These are phyloP conservation scores for Furcasterigmium furcatum DNA, from an alignment of 2,329 filamentous ascomycete species.

Conservation along the genomic window DNA sequence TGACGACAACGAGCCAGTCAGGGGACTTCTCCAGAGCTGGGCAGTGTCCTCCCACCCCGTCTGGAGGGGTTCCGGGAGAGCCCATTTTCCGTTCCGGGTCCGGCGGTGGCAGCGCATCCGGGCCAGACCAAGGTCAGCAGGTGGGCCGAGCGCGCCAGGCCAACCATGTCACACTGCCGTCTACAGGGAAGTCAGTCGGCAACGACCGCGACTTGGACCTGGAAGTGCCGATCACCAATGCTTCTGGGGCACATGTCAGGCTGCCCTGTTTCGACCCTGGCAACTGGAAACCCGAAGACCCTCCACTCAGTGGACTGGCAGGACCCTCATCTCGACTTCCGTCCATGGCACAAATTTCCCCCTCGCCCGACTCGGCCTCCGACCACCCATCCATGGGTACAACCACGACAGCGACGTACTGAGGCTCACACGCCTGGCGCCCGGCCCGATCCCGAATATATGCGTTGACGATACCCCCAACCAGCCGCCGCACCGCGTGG, in stretches of 20 bases:
- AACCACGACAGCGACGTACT: background rate
- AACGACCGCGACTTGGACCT: too few relatives aligned
- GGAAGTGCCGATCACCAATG: background rate
- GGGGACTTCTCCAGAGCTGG: too few relatives aligned
- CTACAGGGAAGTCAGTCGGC: too few relatives aligned
- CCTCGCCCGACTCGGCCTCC: background rate
- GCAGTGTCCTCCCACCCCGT: too few relatives aligned
- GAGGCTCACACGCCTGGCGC: background rate
- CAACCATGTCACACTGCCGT: too few relatives aligned
- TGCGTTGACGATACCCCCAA: background rate
- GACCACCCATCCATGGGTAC: background rate
- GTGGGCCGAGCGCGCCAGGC: too few relatives aligned
- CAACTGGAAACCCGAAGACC: background rate
- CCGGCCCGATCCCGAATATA: too few relatives aligned
- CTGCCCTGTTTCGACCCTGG: background rate
- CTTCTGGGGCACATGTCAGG: background rate
- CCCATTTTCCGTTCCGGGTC: too few relatives aligned
- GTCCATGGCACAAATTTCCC: background rate
- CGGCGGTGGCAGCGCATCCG: too few relatives aligned
- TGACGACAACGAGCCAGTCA: too few relatives aligned
- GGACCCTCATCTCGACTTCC: background rate
- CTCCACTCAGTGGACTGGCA: background rate
- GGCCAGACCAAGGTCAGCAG: too few relatives aligned
- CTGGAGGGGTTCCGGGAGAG: too few relatives aligned
- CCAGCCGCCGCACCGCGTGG: conserved; percentile 3